A percentile compares a stretch with the other conserved stretches of the same genome.
Conservation (phyloP, 495 filamentous ascomycete genomes). For the Xylaria curta region DNA sequence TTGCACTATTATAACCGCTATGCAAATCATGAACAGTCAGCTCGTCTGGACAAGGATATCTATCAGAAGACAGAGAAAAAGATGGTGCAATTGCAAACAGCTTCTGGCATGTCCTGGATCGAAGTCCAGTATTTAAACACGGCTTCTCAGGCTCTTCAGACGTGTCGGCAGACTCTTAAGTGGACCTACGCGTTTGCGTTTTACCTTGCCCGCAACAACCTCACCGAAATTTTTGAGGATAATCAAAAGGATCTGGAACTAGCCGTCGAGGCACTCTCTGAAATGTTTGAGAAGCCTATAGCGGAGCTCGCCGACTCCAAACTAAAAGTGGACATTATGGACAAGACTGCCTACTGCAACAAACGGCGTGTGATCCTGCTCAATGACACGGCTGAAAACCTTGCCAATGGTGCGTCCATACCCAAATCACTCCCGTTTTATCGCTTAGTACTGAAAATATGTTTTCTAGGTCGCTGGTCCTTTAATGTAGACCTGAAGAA, state of each 20-base stretch:
- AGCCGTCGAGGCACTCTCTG: slow-evolving; percentile 91
- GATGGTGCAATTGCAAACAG: slow-evolving; percentile 92
- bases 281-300: slow-evolving; percentile 97
- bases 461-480: slow-evolving; percentile 50
- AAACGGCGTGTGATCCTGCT: slow-evolving; percentile 88
- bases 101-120: slow-evolving; percentile 97
- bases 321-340: slow-evolving; percentile 95
- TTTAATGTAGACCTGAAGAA: slow-evolving; percentile 54
- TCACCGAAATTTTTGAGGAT: slow-evolving; percentile 96
- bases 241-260: slow-evolving; percentile 98
- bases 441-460: slow-evolving; percentile 12
- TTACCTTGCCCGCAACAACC: slow-evolving; percentile 92
- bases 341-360: slow-evolving; percentile 96
- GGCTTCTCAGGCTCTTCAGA: slow-evolving; percentile 91
- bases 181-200: slow-evolving; percentile 99
- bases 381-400: slow-evolving; percentile 87
- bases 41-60: slow-evolving; percentile 95
- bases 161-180: slow-evolving; percentile 94
- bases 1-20: slow-evolving; percentile 99
- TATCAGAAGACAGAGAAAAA: slow-evolving; percentile 97
- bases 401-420: slow-evolving; percentile 75
- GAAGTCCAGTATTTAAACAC: slow-evolving; percentile 96
- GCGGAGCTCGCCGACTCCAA: slow-evolving; percentile 72
- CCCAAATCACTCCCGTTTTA: background rate
- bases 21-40: slow-evolving; percentile 97